Evolutionary conservation across 2,329 filamentous ascomycete species (phyloP), one percentile per base, ranked within the genome.

Genomic region (Hypoxylon sp.): DNA sequence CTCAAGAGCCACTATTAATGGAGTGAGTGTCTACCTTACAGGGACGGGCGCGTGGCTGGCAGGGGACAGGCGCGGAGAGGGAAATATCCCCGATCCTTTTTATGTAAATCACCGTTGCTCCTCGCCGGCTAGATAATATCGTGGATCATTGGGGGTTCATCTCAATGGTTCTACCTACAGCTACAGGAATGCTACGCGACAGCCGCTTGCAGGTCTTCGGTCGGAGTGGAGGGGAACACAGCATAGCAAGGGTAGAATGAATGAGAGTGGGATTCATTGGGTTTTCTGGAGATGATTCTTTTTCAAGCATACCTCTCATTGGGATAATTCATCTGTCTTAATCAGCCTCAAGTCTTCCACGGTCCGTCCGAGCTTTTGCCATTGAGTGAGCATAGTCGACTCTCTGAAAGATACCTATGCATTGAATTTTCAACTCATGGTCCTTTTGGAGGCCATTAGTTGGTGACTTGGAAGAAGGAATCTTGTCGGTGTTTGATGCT

Each of bases 201-300:
- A 63, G 58, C 54, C 56, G 51, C 57, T 57, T 43, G 51, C 39
- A 55, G 61, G 61, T 61, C 67, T 69, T 64, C 61, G 61, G 61
- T 64, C 34, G 19, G 61, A 55, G 55, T 43, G 54, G 54, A 51
- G 48, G 48, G 58, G 48, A 58, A 48, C 37, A 54, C 45, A 65
- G 65, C 62, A 67, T 63, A 63, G 60, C 55, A 55, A 62, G 23
- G 56, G 61, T 61, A 57, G 61, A 58, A 58, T 65, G 58, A 57
- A 58, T 55, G 58, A 56, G 54, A 58, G 45, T 61, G 61, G 57
- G 52, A 50, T 63, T 61, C 30, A 53, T 61, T 68, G 56, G 59
- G 64, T 52, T 61, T 65, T 68, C 51, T 67, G 59, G 29, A 65
- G 58, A 62, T 60, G 51, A 58, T 59, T 67, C 53, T 67, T 67